Evolutionary conservation across 331 rosid genomes (phyloP).

Genomic region (Spiraea crenata): DNA sequence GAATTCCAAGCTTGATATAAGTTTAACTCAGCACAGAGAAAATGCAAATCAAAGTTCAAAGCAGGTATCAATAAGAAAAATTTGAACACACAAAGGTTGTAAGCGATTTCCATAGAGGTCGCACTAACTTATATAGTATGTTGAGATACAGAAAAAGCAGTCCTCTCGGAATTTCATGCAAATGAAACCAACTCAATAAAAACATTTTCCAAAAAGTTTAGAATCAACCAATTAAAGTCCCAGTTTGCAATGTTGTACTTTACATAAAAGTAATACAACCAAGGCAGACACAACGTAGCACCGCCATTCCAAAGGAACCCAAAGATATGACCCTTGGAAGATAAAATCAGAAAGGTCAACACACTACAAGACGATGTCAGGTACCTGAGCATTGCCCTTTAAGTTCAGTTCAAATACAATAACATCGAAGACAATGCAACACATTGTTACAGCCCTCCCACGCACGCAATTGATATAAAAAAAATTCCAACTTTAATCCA

Average conservation of each 20-base stretch:
- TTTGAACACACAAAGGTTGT: neutral
- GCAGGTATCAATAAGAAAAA: slow-evolving; percentile 4
- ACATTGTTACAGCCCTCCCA: neutral
- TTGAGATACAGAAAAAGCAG: neutral
- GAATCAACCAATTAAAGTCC: neutral
- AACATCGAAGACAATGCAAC: neutral
- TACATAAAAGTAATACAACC: neutral
- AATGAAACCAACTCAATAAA: neutral
- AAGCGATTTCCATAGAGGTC: neutral
- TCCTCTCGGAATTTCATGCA: neutral
- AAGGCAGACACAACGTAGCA: neutral
- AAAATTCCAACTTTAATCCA: neutral
- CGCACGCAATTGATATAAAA: neutral
- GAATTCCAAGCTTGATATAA: slow-evolving; percentile 21
- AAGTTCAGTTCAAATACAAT: neutral
- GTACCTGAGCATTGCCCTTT: neutral
- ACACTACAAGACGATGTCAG: neutral
- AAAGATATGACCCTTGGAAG: neutral
- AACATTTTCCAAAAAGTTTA: neutral
- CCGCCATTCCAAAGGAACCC: neutral
- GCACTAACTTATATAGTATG: neutral
- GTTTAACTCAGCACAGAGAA: neutral
- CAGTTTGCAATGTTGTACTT: neutral
- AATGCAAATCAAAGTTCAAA: slow-evolving; percentile 6
- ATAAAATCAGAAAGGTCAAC: neutral